These are phyloP conservation scores for Metschnikowia chrysomelidarum DNA, from an alignment of 805 yeast genomes.

Conservation along the genomic window DNA sequence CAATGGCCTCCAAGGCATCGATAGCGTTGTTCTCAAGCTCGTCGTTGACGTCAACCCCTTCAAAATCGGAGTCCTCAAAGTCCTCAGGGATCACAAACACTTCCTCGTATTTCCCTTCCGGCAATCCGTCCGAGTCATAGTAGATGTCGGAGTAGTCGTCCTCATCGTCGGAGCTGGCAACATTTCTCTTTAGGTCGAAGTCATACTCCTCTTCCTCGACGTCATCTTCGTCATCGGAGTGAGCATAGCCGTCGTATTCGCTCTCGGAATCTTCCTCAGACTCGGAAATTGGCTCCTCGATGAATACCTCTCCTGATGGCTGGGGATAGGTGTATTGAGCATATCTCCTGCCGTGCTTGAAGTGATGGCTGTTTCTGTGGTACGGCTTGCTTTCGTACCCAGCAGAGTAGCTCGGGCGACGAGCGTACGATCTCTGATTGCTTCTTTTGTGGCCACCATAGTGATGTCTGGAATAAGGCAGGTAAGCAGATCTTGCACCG, in stretches of 20 bases:
- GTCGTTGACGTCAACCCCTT: conserved; percentile 37
- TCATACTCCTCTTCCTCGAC: conserved; percentile 29
- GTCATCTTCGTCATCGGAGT: conserved; percentile 22
- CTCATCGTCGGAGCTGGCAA: conserved; percentile 17
- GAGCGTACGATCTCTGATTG: no score
- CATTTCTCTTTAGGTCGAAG: conserved; percentile 29
- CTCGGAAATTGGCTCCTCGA: conserved; percentile 44
- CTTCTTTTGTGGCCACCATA: conserved; percentile 5
- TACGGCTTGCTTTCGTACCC: conserved; percentile 7
- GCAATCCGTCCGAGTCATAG: conserved; percentile 18
- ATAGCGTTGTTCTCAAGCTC: conserved; percentile 36
- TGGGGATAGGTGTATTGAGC: conserved; percentile 35
- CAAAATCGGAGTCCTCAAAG: conserved; percentile 25
- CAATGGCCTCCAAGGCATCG: conserved; percentile 30
- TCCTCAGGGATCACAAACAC: conserved; percentile 24
- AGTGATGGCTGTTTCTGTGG: conserved; percentile 5
- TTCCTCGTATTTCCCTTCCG: conserved; percentile 22
- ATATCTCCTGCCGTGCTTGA: conserved; percentile 22
- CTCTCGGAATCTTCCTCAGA: conserved; percentile 25
- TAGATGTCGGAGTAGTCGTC: conserved; percentile 18
- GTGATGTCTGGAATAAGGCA: conserved; percentile 7
- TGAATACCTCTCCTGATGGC: conserved; percentile 34
- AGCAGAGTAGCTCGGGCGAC: conserved; percentile 4
- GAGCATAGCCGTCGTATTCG: conserved; percentile 21
- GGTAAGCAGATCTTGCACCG: conserved; percentile 5